phyloP scores from a whole-genome alignment of 2,329 filamentous ascomycete species.

The Didymella exigua region DNA sequence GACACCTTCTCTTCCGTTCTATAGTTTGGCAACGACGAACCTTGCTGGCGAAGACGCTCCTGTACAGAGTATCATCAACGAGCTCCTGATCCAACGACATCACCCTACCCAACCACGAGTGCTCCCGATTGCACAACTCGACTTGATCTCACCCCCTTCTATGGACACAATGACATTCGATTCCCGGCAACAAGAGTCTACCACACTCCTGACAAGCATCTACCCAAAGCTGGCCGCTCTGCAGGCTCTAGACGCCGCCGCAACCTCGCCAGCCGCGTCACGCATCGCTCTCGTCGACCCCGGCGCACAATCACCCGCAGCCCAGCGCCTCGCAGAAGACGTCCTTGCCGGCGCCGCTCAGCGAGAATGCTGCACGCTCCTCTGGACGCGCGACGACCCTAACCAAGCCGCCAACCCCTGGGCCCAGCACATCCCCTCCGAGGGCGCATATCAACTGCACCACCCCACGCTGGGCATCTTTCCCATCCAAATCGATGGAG shows the following conservation, averaged over 20 bases:
- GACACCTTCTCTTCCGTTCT: conserved; percentile 71
- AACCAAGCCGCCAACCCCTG: conserved; percentile 46
- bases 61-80: conserved; percentile 55
- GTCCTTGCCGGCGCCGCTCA: conserved; percentile 67
- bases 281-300: conserved; percentile 71
- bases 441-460: conserved; percentile 52
- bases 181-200: conserved; percentile 38
- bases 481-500: conserved; percentile 50
- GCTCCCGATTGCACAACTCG: conserved; percentile 49
- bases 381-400: conserved; percentile 61
- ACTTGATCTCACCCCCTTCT: conserved; percentile 47
- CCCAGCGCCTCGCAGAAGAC: conserved; percentile 65
- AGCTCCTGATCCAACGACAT: conserved; percentile 48
- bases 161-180: conserved; percentile 34
- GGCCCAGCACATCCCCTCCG: conserved; percentile 44
- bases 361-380: conserved; percentile 70
- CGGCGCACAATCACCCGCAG: conserved; percentile 65
- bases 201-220: conserved; percentile 49
- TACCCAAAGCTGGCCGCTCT: conserved; percentile 56
- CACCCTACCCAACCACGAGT: conserved; percentile 48
- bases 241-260: conserved; percentile 52
- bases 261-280: conserved; percentile 52
- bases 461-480: conserved; percentile 54
- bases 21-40: conserved; percentile 67
- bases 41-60: conserved; percentile 52